phyloP scores from a whole-genome alignment of 2,329 filamentous ascomycete genomes.

The Penicillium sclerotigenum region DNA sequence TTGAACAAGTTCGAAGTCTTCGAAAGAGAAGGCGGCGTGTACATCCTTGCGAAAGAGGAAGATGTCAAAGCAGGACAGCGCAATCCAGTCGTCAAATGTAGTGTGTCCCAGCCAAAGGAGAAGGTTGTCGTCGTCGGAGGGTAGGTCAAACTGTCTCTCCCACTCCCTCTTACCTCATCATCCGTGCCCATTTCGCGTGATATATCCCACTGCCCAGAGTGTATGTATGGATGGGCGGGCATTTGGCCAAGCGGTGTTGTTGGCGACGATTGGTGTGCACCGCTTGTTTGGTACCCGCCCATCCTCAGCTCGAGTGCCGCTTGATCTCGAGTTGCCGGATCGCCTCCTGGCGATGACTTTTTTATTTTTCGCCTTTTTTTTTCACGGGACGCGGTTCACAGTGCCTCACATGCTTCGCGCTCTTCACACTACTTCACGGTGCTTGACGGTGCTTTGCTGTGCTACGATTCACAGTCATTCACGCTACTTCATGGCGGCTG shows the following conservation, averaged over 20 bases:
- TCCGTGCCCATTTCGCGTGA: not conserved
- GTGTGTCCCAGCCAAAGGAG: constrained; percentile 48
- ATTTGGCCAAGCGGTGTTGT: not conserved
- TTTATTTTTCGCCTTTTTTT: not conserved
- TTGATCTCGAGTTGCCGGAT: not conserved
- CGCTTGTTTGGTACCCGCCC: not conserved
- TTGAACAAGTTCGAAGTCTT: constrained; percentile 76
- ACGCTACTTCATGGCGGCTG: no score
- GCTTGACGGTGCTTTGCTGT: no score
- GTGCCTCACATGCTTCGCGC: no score
- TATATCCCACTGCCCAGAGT: not conserved
- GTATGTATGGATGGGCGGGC: not conserved
- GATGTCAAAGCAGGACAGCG: constrained; percentile 73
- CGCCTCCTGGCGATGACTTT: not conserved
- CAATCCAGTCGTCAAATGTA: constrained; percentile 70
- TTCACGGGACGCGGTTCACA: no score
- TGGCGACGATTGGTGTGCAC: not conserved
- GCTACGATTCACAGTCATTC: no score
- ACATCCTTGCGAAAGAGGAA: constrained; percentile 75
- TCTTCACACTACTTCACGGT: not conserved
- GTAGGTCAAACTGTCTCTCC: constrained; percentile 33
- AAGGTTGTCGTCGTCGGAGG: constrained; percentile 80
- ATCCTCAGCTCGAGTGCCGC: not conserved
- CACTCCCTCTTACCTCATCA: not conserved
- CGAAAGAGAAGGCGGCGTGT: constrained; percentile 79